Evolutionary conservation across 2,329 filamentous ascomycete genomes (phyloP), one percentile per base, ranked within the genome.

Genomic region (Penicillium sp.): DNA sequence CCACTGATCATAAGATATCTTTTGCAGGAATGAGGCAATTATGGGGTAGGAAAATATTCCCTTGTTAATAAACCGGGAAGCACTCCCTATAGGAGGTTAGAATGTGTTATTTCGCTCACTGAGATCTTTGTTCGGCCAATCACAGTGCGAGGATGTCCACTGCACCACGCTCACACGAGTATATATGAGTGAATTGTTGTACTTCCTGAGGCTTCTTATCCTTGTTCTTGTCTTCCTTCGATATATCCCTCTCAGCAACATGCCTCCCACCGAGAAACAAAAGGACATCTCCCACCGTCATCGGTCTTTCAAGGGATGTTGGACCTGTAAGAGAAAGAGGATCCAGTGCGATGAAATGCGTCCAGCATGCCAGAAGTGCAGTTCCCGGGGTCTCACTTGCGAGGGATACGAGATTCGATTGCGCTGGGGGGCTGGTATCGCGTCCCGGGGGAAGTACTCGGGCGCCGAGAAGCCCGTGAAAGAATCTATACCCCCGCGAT

Each of bases 51-150:
- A 38, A 53, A 54, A 61, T 57, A 56, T 56, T 21, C 45, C 29
- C 39, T 40, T 39, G 34, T n/a, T 10, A 25, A n/a, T 38, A 15
- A 29, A 11, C 47, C 55, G 59, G 58, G 27, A 61, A 41, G 40
- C 19, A 50, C 43, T 63, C 55, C 63, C 59, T 54, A 55, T 55
- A 57, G 49, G 31, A 62, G 61, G 39, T 57, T 60, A 63, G 55
- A 60, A 33, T 53, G 58, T 43, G 55, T 58, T 62, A 58, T 60
- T 58, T 29, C 23, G 27, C 44, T 45, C 53, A 55, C 43, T 63
- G 64, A 65, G 64, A 59, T 60, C 53, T 61, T 65, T 63, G 39
- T 57, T 64, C 51, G 29, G 50, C 64, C 64, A 65, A 66, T 65
- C 57, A 65, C 52, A 51, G 53, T 15, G 13, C 36, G 44, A 33